Evolutionary conservation across 2,329 filamentous ascomycete genomes (phyloP), one percentile per base, ranked within the genome.

Genomic region (Apiospora pterosperma): DNA sequence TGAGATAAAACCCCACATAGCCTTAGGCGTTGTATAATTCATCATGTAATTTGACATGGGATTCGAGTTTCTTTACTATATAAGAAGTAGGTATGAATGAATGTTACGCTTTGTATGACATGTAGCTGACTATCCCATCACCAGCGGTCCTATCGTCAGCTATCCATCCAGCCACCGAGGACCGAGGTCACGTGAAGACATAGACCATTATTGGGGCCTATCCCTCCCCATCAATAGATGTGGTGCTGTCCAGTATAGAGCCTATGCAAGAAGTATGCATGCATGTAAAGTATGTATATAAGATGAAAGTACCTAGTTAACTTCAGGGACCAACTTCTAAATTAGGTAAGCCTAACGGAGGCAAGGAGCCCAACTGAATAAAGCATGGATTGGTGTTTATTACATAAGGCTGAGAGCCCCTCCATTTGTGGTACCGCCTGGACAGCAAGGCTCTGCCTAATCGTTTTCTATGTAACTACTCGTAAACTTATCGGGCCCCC

Each of bases 1-100:
- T 60, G 58, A 36, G 58, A 39, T 60, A 60, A 36, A 60, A 60
- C 36, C 21, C 34, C 58, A 60, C 58, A 55, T 55, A 55, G 48
- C 48, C 34, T 16, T 55, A 55, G 48, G 48, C 48, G 48, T 55
- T 55, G 48, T 55, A 55, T 55, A 55, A 55, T 55, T 34, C 16
- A 55, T 34, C 16, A 55, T 34, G 28, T 55, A 34, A 55, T 28
- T 52, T 34, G 48, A 55, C 28, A 55, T 25, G 34, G 31, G 28
- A 55, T 16, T 28, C 5, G 25, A 21, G n/a, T 21, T 11, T 42
- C n/a, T 21, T n/a, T n/a, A n/a, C n/a, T n/a, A n/a, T n/a, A n/a
- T n/a, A n/a, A n/a, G n/a, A n/a, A n/a, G n/a, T n/a, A n/a, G n/a
- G n/a, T n/a, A n/a, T n/a, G n/a, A n/a, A n/a, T n/a, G n/a, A n/a